phyloP scores from a whole-genome alignment of 768 basidiomycete genomes.

The Phanerodontia chrysosporium region DNA sequence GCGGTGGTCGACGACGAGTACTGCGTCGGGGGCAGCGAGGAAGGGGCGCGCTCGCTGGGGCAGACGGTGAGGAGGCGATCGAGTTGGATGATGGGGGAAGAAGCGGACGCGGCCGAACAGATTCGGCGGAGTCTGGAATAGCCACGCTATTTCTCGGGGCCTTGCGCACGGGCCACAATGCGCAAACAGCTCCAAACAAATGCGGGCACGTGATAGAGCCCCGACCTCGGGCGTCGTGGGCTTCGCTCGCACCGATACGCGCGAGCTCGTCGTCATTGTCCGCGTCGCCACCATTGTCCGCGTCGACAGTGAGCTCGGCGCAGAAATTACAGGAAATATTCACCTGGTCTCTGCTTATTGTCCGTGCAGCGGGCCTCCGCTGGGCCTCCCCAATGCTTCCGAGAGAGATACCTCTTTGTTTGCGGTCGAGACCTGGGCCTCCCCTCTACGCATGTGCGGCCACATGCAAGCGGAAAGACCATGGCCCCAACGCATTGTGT shows the following conservation, averaged over 20 bases:
- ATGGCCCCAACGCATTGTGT: neutral
- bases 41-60: slow-evolving; percentile 39
- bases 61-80: slow-evolving; percentile 43
- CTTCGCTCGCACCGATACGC: slow-evolving; percentile 5
- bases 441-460: neutral
- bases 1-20: slow-evolving; percentile 30
- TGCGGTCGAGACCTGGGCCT: neutral
- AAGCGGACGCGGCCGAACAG: slow-evolving; percentile 43
- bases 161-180: slow-evolving; percentile 40
- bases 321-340: neutral
- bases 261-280: slow-evolving; percentile 13
- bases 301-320: neutral
- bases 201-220: slow-evolving; percentile 25
- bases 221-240: slow-evolving; percentile 2
- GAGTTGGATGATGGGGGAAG: slow-evolving; percentile 40
- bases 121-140: slow-evolving; percentile 17
- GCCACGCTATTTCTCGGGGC: slow-evolving; percentile 11
- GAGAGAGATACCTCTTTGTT: neutral
- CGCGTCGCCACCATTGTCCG: neutral
- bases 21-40: slow-evolving; percentile 36
- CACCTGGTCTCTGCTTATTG: neutral
- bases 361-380: neutral
- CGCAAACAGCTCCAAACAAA: slow-evolving; percentile 17
- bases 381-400: neutral
- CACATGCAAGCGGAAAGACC: neutral